Base-by-base conservation (phyloP, 768 basidiomycete genomes). In the Tephrocybe rancida region DNA sequence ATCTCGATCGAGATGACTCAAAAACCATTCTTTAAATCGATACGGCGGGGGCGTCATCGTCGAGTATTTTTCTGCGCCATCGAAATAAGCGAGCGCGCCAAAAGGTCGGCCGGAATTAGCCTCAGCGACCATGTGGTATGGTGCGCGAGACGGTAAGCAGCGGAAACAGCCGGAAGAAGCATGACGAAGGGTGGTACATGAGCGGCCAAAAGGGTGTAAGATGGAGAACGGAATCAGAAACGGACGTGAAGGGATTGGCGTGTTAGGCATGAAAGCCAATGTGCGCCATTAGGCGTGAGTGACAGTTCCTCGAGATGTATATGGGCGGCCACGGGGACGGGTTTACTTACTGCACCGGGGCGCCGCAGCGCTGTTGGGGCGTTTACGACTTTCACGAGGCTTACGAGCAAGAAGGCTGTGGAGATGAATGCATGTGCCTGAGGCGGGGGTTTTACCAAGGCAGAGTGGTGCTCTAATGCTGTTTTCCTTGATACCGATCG, bases 81-180 rank as follows among this genome's bases (percentile, higher is more conserved):
- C 16, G 35, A 4, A 37, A 9, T 13, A 37, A 16, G 14, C 35
- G 48, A 27, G 24, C 24, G 38, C 39, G 25, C 25, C 37, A 19
- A 41, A 50, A 50, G 41, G 21, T 32, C 39, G 27, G 49, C 27
- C 29, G n/a, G 41, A 43, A 19, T 22, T 50, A 50, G 41, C 30
- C 49, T 50, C 49, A 19, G 41, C 3, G 39, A 50, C 39, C 49
- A 50, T 50, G 49, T 43, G 49, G 48, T 18, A 43, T 27, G 49
- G 10, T 43, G 41, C 41, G 21, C 41, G 39, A 19, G 29, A 43
- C 5, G 49, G 49, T 21, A 38, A 19, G 18, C n/a, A 37, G 29
- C 49, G 49, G 41, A 21, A 43, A 50, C 27, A n/a, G 41, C 49
- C 49, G 49, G 21, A 29, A 16, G n/a, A 35, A 35, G 41, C 37